These are phyloP conservation scores for Zygotorulaspora florentina DNA, from an alignment of 805 yeast species.

Conservation along the genomic window DNA sequence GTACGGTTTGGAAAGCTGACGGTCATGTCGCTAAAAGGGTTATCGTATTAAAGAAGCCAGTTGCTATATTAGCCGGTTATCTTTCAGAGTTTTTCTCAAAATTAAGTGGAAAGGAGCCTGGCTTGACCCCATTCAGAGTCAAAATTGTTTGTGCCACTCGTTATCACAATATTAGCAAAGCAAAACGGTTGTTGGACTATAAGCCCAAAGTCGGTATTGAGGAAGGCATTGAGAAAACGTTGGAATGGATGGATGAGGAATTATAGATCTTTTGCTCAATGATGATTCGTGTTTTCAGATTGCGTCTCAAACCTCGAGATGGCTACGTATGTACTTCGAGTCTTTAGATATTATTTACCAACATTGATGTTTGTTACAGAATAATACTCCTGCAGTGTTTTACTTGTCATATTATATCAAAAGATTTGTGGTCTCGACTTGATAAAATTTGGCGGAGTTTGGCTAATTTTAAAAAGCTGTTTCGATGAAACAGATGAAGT, in stretches of 20 bases:
- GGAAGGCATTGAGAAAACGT: conserved; percentile 72
- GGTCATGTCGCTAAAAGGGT: conserved; percentile 71
- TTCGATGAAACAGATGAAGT: neutral
- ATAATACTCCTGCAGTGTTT: no score
- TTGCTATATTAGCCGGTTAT: conserved; percentile 82
- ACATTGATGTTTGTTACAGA: no score
- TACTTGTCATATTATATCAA: no score
- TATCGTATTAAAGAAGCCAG: conserved; percentile 63
- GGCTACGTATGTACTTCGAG: no score
- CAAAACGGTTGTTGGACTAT: conserved; percentile 73
- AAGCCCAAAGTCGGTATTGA: conserved; percentile 73
- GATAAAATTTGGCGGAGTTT: neutral
- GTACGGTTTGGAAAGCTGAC: conserved; percentile 96
- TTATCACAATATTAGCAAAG: conserved; percentile 88
- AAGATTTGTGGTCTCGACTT: no score
- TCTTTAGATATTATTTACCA: no score
- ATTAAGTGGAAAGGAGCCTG: conserved; percentile 76
- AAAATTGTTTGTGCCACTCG: conserved; percentile 88
- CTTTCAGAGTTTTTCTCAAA: conserved; percentile 70
- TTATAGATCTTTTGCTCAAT: conserved; percentile 5
- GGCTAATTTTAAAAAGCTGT: neutral
- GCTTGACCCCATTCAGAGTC: conserved; percentile 94
- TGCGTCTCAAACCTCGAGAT: neutral
- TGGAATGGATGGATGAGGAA: conserved; percentile 83
- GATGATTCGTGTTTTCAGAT: neutral